Evolutionary conservation across 805 yeast genomes (phyloP).

Genomic region (Scheffersomyces amazonensis): DNA sequence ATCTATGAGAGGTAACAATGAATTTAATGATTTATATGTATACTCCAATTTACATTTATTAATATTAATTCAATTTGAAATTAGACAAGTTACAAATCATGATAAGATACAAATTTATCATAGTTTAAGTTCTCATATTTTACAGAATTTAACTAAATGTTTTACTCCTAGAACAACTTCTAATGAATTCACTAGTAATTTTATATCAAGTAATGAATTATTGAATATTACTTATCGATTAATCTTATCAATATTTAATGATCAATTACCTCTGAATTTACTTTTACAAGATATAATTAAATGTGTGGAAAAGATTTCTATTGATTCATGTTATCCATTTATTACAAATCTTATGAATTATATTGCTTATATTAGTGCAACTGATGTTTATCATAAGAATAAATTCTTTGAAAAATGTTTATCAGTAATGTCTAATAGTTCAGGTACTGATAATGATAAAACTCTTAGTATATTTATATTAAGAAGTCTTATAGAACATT

Average conservation of each 20-base stretch:
- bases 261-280: not conserved
- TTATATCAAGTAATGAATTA: slow-evolving; percentile 12
- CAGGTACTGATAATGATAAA: slow-evolving; percentile 16
- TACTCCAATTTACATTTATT: slow-evolving; percentile 28
- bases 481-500: slow-evolving; percentile 10
- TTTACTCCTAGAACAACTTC: slow-evolving; percentile 12
- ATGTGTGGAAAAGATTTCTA: not conserved
- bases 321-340: slow-evolving; percentile 8
- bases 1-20: slow-evolving; percentile 11
- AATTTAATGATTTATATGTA: slow-evolving; percentile 25
- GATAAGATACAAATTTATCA: slow-evolving; percentile 6
- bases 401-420: slow-evolving; percentile 12
- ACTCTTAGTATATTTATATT: slow-evolving; percentile 17
- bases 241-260: not conserved
- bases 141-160: slow-evolving; percentile 12
- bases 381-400: slow-evolving; percentile 12
- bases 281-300: not conserved
- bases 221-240: slow-evolving; percentile 12
- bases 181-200: slow-evolving; percentile 15
- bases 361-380: slow-evolving; percentile 11
- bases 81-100: slow-evolving; percentile 2
- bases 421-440: slow-evolving; percentile 7
- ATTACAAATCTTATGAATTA: slow-evolving; percentile 14
- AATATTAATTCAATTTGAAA: slow-evolving; percentile 21
- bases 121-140: slow-evolving; percentile 10